Evolutionary conservation across 1,139 yeast genomes (phyloP), one percentile per base, ranked within the genome.

Genomic region (Blastobotrys petasosporus): DNA sequence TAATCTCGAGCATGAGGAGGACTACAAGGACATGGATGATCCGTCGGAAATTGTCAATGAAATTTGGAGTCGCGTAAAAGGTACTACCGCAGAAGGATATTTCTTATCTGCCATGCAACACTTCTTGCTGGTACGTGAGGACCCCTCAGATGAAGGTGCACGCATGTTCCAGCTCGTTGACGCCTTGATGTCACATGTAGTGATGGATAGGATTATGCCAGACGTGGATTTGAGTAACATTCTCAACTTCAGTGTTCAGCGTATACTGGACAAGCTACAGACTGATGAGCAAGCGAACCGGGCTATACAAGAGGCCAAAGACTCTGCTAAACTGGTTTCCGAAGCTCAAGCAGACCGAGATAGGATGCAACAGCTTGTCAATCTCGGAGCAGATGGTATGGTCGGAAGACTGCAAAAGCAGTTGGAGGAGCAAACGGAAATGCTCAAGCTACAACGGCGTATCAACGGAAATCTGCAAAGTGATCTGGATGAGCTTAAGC

Each of bases 271-370:
- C 45, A 76, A 88, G n/a, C 75, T 90, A 64, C 82, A 82, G 55
- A 86, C 96, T 0, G 98, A 92, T 64, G 96, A 88, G 51, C 85
- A 84, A 64, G 96, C 95, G 16, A 73, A 85, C 46, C 75, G 82
- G 48, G 95, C 96, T 0, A 70, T 84, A 46, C 66, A 75, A 39
- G 97, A 90, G 54, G 81, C 83, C 13, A 80, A 81, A 53, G 80
- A 76, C 28, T 75, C 82, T 38, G 77, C 77, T 40, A 80, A 78
- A 56, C 72, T 75, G 37, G 85, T 86, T 0, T 94, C 85, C 56
- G 88, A 84, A 57, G 85, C 94, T 6, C 75, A 79, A 36, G 94
- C 94, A 1, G 97, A 90, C 62, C 75, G 94, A 46, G 96, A 87
- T 57, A 82, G 80, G 39, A 74, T 90, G 67, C 76, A 82, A 17